Conservation (phyloP, 1,284 basidiomycete genomes). For the Irpex lacteus region DNA sequence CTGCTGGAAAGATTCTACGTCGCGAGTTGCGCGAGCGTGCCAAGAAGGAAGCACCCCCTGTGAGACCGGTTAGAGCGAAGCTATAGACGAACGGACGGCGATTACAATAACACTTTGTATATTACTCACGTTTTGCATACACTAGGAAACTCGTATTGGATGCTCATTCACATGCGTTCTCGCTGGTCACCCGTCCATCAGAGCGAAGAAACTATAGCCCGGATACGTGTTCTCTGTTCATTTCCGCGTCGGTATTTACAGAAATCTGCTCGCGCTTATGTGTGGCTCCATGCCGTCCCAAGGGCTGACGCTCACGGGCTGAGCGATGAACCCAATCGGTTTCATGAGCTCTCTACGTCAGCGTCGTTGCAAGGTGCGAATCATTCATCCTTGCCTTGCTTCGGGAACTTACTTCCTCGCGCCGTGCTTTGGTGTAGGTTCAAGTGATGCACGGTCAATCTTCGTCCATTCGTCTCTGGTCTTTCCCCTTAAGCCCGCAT, state of each 20-base stretch:
- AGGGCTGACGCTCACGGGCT: no score
- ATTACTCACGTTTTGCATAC: not conserved
- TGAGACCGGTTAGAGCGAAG: conserved; percentile 5
- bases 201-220: not conserved
- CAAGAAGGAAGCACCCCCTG: conserved; percentile 12
- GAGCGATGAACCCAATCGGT: no score
- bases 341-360: no score
- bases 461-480: no score
- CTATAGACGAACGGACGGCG: not conserved
- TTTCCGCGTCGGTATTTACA: not conserved
- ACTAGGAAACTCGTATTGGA: not conserved
- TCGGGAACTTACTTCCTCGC: no score
- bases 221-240: not conserved
- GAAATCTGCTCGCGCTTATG: not conserved
- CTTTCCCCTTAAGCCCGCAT: no score
- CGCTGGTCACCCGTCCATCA: not conserved
- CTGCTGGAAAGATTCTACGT: conserved; percentile 71
- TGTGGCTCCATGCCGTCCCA: no score
- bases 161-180: not conserved
- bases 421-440: no score
- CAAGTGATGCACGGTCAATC: no score
- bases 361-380: no score
- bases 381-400: no score
- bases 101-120: not conserved
- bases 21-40: conserved; percentile 44